Evolutionary conservation across 1,139 yeast genomes (phyloP), one percentile per base, ranked within the genome.

Genomic region (Entelexis sorbosivorans): DNA sequence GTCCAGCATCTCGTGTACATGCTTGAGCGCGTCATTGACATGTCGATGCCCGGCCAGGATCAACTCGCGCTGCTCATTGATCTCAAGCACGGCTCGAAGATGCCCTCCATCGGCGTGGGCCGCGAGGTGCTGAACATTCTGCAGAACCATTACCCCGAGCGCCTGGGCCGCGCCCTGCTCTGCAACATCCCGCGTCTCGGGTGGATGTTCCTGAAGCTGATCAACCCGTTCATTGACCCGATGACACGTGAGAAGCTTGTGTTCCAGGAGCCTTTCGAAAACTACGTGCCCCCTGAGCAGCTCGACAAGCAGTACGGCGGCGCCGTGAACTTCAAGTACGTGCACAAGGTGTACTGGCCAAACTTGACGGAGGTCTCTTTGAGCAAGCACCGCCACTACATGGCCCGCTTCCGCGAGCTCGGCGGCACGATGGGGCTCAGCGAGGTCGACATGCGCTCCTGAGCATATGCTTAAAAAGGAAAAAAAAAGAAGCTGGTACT

Each of bases 21-120:
- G 87, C 73, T 91, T 58, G 98, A 91, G 65, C 74, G 89, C 53
- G 91, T 83, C 33, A 88, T 89, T 51, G 93, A 87, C 64, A 82
- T 79, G 66, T 89, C 89, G 96, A 96, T 96, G 2, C 78, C 88
- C 0, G 97, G 97, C 9, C 97, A 89, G 67, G 97, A 88, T 63
- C 83, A 91, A 33, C 72, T 89, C 49, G 96, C 96, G 1, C 69
- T 91, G 51, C 71, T 91, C 58, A 89, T 89, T 57, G 97, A 91
- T 67, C 91, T 89, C 67, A 86, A 88, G 66, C 76, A 69, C 51
- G 71, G 76, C 11, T 70, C 77, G 45, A 87, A 85, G 66, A 76
- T 87, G 47, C 98, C 98, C 3, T 88, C 96, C 1, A 73, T 91
- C 35, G 76, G 83, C 38, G 82, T 73, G 26, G 84, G 93, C 28